These are phyloP conservation scores for Diaporthe vexans DNA, from an alignment of 2,329 filamentous ascomycete genomes.

Conservation along the genomic window DNA sequence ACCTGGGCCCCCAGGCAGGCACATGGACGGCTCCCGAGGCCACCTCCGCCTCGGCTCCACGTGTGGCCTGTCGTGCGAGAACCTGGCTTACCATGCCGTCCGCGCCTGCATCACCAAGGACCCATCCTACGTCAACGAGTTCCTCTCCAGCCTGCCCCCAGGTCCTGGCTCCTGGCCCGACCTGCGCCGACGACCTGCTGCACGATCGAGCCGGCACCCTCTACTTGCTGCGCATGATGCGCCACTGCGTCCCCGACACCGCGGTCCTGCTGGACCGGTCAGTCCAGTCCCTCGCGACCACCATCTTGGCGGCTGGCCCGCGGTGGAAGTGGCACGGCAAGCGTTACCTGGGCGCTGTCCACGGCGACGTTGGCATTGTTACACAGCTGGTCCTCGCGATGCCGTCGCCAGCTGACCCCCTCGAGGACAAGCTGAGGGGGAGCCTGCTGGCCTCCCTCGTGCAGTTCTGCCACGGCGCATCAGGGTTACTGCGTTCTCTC, in stretches of 20 bases:
- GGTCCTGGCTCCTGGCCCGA: constrained; percentile 54
- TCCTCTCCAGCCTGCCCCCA: constrained; percentile 50
- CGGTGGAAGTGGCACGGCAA: too few relatives aligned
- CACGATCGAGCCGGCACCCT: too few relatives aligned
- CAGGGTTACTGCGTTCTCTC: constrained; percentile 69
- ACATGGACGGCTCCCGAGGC: constrained; percentile 58
- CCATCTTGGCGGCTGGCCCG: constrained; percentile 66
- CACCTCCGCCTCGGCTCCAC: constrained; percentile 54
- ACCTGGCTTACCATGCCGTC: constrained; percentile 61
- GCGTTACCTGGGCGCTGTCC: too few relatives aligned
- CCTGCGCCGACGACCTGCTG: constrained; percentile 67
- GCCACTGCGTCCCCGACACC: constrained; percentile 66
- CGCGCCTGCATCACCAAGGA: too few relatives aligned
- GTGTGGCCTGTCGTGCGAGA: constrained; percentile 66
- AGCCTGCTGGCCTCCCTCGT: constrained; percentile 55
- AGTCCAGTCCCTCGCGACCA: constrained; percentile 69
- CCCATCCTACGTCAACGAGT: too few relatives aligned
- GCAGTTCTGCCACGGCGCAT: constrained; percentile 73
- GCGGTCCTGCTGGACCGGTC: constrained; percentile 64
- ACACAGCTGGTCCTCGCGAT: constrained; percentile 46
- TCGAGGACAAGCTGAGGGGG: too few relatives aligned
- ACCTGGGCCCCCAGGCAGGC: constrained; percentile 51
- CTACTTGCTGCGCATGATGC: constrained; percentile 73
- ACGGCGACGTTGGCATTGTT: too few relatives aligned
- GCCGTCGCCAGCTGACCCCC: constrained; percentile 56